Evolutionary conservation across 2,329 filamentous ascomycete genomes (phyloP).

Genomic region (Ophiostoma montium): DNA sequence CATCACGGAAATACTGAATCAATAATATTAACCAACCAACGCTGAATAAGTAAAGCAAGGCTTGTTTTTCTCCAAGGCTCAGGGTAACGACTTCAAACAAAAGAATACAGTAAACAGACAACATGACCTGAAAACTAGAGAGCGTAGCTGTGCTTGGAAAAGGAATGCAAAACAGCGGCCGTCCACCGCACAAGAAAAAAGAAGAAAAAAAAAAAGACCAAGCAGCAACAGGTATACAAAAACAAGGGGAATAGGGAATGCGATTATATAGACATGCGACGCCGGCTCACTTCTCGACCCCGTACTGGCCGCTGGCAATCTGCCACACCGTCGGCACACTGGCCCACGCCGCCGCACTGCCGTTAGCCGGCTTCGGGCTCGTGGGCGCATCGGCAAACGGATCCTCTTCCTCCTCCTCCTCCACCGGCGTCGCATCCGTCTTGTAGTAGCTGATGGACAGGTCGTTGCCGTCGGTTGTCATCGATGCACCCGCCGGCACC

Average conservation of each 20-base stretch:
- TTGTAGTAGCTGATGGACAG: constrained; percentile 46
- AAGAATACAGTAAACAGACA: neutral
- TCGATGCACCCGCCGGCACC: constrained; percentile 47
- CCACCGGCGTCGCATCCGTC: constrained; percentile 32
- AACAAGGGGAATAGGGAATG: neutral
- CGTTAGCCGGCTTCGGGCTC: constrained; percentile 14
- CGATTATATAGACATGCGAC: neutral
- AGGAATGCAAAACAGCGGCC: neutral
- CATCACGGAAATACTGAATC: too few species aligned
- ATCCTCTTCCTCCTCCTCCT: constrained; percentile 39
- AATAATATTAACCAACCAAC: too few species aligned
- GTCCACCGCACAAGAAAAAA: neutral
- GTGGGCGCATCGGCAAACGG: constrained; percentile 54
- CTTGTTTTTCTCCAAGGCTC: too few species aligned
- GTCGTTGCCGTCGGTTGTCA: constrained; percentile 38
- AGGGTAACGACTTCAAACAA: too few species aligned
- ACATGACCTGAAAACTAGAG: neutral
- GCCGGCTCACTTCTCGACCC: constrained; percentile 28
- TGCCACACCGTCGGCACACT: constrained; percentile 52
- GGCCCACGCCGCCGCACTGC: constrained; percentile 38
- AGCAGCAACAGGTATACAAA: neutral
- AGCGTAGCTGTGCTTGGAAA: neutral
- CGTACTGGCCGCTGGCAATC: constrained; percentile 63
- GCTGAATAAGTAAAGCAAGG: too few species aligned
- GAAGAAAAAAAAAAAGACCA: neutral